Base-by-base conservation (phyloP, 345 rosid genomes). In the Linum usitatissimum region DNA sequence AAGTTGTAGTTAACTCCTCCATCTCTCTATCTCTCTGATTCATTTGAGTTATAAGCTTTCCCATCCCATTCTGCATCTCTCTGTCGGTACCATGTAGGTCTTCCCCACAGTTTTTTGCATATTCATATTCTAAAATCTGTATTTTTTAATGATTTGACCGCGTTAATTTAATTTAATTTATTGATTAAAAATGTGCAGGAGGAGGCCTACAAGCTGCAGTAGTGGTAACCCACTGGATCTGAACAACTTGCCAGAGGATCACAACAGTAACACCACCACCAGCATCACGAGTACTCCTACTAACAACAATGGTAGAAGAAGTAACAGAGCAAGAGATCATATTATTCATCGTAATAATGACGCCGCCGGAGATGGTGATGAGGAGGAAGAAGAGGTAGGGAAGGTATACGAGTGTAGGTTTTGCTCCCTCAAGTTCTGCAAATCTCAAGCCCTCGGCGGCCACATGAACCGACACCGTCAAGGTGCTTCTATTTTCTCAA, bases 391-490 rank as follows among this genome's bases (percentile, higher is more conserved):
- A 70, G 97, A 88, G 77, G 73, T 86, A 30, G 91, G 83, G 73
- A 88, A 84, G 77, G 88, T 84, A 78, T 94, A 94, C 48, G 88
- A 90, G 77, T 94, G 97, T 78, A 84, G 99, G 89, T 94, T 94
- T 80, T 94, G 99, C 70, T 88, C 99, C 84, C 99, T 94, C 77
- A 90, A 86, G 93, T 94, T 94, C 79, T 86, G 95, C 86, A 94
- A 94, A 81, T 94, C 99, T 67, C 99, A 94, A 90, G 99, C 99
- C 64, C 99, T 94, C 9, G 99, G 99, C 36, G 99, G 97, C 59
- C 99, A 94, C 86, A 94, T 94, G 99, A 94, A 94, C 78, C 96
- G 99, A 75, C 99, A 94, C 78, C 86, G 99, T 71, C 97, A 94
- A 94, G 97, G 99, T 71, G 6, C 60, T 59, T 18, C 15, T 31